Percentiles rank a stretch among this genome's conserved stretches.
phyloP scores from a whole-genome alignment of 2,329 filamentous ascomycete species.

The Fusarium marasasianum region DNA sequence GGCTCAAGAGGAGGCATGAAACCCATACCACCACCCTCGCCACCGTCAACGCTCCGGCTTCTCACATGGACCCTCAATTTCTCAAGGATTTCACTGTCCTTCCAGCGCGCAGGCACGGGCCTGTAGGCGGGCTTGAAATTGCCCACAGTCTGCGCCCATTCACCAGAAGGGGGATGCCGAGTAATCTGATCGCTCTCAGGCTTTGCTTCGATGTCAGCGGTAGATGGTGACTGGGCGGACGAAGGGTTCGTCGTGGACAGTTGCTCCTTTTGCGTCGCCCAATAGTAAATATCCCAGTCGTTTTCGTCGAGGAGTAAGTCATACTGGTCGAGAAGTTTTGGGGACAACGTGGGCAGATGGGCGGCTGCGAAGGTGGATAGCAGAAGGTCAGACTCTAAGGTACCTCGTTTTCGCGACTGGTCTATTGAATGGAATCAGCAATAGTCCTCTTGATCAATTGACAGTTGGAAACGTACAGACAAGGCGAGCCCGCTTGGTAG shows the following conservation, averaged over 20 bases:
- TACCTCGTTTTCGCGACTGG: constrained; percentile 96
- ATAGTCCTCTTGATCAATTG: not conserved
- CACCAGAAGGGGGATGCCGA: constrained; percentile 63
- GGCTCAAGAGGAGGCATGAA: constrained; percentile 63
- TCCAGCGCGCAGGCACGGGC: constrained; percentile 88
- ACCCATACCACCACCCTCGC: constrained; percentile 59
- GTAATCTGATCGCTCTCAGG: constrained; percentile 46
- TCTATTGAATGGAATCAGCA: constrained; percentile 56
- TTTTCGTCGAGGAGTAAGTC: constrained; percentile 97
- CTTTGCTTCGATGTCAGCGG: constrained; percentile 25
- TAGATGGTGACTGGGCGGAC: constrained; percentile 33
- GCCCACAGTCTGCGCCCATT: constrained; percentile 97
- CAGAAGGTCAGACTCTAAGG: constrained; percentile 93
- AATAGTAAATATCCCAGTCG: constrained; percentile 99
- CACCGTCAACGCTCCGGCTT: constrained; percentile 58
- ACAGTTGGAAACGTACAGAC: constrained; percentile 60
- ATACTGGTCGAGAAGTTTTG: constrained; percentile 80
- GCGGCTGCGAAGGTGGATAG: constrained; percentile 92
- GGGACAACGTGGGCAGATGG: constrained; percentile 78
- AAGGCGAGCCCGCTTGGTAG: constrained; percentile 89
- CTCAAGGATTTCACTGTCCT: constrained; percentile 79
- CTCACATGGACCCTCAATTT: constrained; percentile 85
- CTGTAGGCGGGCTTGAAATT: constrained; percentile 94
- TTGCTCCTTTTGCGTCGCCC: constrained; percentile 84
- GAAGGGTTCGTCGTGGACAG: constrained; percentile 55